Evolutionary conservation across 192 early-diverging fungal genomes (phyloP).

Genomic region (Geranomyces variabilis): DNA sequence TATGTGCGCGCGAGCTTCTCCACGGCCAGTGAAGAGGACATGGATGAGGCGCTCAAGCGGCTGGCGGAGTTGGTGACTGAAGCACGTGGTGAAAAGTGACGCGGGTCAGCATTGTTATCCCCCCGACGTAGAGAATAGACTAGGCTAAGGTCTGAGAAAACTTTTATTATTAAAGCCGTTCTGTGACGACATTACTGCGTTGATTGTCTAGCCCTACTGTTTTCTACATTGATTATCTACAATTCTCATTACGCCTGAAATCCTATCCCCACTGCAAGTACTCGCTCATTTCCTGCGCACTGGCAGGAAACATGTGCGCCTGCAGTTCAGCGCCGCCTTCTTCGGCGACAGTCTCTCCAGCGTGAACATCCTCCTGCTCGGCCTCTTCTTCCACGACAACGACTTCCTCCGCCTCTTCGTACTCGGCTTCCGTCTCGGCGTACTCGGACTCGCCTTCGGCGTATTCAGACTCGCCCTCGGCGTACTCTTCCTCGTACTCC

Average conservation of each 20-base stretch:
- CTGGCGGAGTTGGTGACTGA: slow-evolving; percentile 44
- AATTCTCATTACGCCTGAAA: too few relatives aligned
- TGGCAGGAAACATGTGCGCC: slow-evolving; percentile 10
- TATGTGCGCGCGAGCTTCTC: slow-evolving; percentile 59
- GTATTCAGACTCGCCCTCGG: neutral
- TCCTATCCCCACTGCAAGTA: slow-evolving; percentile 32
- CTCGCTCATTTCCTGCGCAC: slow-evolving; percentile 25
- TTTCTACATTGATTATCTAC: too few relatives aligned
- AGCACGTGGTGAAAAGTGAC: neutral
- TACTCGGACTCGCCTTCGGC: slow-evolving; percentile 1
- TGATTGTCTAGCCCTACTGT: too few relatives aligned
- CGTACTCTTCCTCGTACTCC: neutral
- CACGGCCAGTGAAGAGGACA: slow-evolving; percentile 44
- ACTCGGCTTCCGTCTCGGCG: slow-evolving; percentile 6
- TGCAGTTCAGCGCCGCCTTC: slow-evolving; percentile 2
- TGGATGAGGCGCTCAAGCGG: slow-evolving; percentile 49
- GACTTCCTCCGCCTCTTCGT: slow-evolving; percentile 8
- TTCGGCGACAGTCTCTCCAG: neutral
- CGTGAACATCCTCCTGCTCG: neutral
- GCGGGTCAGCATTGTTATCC: too few relatives aligned
- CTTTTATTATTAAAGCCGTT: too few relatives aligned
- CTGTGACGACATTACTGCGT: too few relatives aligned
- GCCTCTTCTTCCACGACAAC: slow-evolving; percentile 15
- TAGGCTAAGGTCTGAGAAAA: too few relatives aligned
- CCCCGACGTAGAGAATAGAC: too few relatives aligned